These are phyloP conservation scores for Stylosanthes scabra DNA, from an alignment of 331 rosid species.

Conservation along the genomic window DNA sequence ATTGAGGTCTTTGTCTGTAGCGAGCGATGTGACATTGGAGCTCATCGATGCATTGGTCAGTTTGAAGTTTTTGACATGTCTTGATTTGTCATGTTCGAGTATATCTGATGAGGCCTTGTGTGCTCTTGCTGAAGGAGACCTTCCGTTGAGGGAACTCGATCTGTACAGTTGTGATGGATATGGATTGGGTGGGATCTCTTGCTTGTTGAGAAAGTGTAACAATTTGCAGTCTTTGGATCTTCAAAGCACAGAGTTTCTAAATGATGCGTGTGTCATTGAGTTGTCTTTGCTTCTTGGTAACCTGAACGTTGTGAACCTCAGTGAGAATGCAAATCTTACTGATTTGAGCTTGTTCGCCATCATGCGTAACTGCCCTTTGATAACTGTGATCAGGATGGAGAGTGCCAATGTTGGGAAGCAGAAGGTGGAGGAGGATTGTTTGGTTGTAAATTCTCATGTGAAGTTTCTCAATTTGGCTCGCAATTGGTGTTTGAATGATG, in stretches of 20 bases:
- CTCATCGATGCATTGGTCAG: conserved; percentile 38
- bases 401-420: no score
- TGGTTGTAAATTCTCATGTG: no score
- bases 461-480: no score
- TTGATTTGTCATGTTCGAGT: conserved; percentile 45
- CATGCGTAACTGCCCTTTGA: no score
- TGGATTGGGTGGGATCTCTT: conserved; percentile 49
- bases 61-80: conserved; percentile 41
- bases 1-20: conserved; percentile 46
- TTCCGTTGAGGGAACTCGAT: conserved; percentile 62
- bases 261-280: conserved; percentile 46
- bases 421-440: no score
- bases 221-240: conserved; percentile 60
- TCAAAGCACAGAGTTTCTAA: conserved; percentile 43
- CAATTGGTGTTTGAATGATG: no score
- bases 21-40: not conserved
- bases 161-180: conserved; percentile 44
- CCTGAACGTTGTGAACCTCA: conserved; percentile 52
- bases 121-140: conserved; percentile 54
- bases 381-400: no score
- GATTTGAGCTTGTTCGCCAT: conserved; percentile 37
- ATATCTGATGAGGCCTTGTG: conserved; percentile 63
- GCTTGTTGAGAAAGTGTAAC: conserved; percentile 47
- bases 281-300: conserved; percentile 49
- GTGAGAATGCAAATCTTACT: conserved; percentile 33